Evolutionary conservation across 805 yeast species (phyloP), one percentile per base, ranked within the genome.

Genomic region (Lipomyces yamadae): DNA sequence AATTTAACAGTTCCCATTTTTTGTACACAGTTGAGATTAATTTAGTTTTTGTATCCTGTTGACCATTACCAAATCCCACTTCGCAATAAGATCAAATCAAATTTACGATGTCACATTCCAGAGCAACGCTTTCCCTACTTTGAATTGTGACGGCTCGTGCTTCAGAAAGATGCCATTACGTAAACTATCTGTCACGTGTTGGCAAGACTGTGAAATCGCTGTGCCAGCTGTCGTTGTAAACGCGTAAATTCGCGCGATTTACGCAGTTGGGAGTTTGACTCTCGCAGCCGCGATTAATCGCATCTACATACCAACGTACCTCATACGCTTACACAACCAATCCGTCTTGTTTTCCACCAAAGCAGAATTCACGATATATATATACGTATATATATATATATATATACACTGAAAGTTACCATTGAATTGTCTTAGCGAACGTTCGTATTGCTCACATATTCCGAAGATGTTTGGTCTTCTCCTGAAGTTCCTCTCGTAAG

Each of bases 381-480:
- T 11, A 15, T 18, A 48, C 53, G 5, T 29, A 30, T 24, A 24
- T 24, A 24, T 24, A 24, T 24, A n/a, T 29, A 30, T 24, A 24
- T 24, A 24, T 24, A 24, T 24, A n/a, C 11, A 30, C 58, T 24
- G 29, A 24, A 34, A 8, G 45, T 56, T 24, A n/a, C 45, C 13
- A 18, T 56, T 18, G 30, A 24, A n/a, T 11, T 30, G 29, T 10
- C 34, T 18, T 29, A 4, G 29, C 39, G 4, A 6, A 4, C 39
- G 0, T 30, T 5, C 58, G 15, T 56, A 18, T n/a, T 30, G 45
- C 11, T 29, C 34, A 33, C 45, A 2, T 56, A 18, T 56, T 56
- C 24, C 24, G 11, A 34, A 24, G 45, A 61, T 61, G 63, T 61
- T 61, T 55, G 63, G 42, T 34, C 48, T 61, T 18, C 59, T 50